These are phyloP conservation scores for Trichophyton verrucosum DNA, from an alignment of 2,329 filamentous ascomycete species.

Conservation along the genomic window DNA sequence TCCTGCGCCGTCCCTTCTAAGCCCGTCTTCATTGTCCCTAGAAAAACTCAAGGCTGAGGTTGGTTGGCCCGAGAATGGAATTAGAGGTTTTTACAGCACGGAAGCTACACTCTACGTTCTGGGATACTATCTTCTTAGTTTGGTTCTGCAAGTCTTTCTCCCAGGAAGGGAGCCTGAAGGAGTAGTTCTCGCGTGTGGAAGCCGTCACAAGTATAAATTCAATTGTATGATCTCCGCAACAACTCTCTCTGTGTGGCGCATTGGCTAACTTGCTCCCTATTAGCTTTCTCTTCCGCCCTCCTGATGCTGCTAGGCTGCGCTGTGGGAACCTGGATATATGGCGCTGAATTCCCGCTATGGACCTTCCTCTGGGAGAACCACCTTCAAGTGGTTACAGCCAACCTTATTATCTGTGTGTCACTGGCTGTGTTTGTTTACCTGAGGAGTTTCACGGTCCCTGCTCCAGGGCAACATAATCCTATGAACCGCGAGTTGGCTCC, in stretches of 20 bases:
- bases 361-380: conserved; percentile 89
- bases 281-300: conserved; percentile 64
- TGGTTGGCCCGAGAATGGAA: conserved; percentile 63
- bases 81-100: conserved; percentile 57
- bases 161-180: conserved; percentile 63
- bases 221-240: conserved; percentile 43
- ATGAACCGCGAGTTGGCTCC: conserved; percentile 65
- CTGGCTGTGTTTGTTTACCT: conserved; percentile 71
- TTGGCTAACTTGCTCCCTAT: conserved; percentile 12
- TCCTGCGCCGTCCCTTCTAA: conserved; percentile 67
- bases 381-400: conserved; percentile 69
- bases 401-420: conserved; percentile 60
- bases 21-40: conserved; percentile 57
- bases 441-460: conserved; percentile 66
- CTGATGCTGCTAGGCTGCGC: conserved; percentile 57
- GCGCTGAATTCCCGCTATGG: conserved; percentile 77
- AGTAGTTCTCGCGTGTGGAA: conserved; percentile 55
- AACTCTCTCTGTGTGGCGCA: conserved; percentile 4
- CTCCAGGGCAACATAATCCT: conserved; percentile 48
- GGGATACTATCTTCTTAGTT: conserved; percentile 64
- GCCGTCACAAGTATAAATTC: conserved; percentile 69
- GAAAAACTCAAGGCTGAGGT: conserved; percentile 64
- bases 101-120: conserved; percentile 56
- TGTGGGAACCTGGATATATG: conserved; percentile 62
- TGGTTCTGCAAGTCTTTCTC: conserved; percentile 62